Evolutionary conservation across 2,329 filamentous ascomycete species (phyloP), one percentile per base, ranked within the genome.

Genomic region (Lizonia empirigonia): DNA sequence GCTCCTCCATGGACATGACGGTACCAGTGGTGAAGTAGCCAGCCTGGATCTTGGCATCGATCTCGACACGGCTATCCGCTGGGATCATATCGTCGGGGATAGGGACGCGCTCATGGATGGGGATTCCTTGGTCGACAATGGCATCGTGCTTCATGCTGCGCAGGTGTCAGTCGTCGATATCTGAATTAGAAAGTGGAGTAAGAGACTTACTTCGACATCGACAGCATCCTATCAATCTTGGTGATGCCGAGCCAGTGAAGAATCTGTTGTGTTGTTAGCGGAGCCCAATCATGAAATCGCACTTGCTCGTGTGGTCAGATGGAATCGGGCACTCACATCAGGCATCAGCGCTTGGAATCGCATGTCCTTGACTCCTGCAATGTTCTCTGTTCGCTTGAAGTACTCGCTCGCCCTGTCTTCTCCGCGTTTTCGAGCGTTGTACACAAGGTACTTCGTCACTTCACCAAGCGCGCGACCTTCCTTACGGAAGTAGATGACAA

Each of bases 401-500:
- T 97, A 97, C 73, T 96, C 91, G 64, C 88, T 93, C 18, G 91
- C 91, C 52, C 69, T 84, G 74, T 92, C 89, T 58, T 85, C 83
- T 59, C 88, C 88, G 64, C 89, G 85, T 77, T 93, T 94, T 30
- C 72, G 60, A 32, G 89, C 89, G 70, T 93, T 94, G 79, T 93
- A 83, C 68, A 96, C 91, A 71, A 87, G 75, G 57, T 87, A 87
- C 68, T 97, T 97, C 45, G 91, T 96, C 23, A 99, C 94, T 74
- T 99, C 94, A 44, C 94, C 94, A 6, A 97, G 79, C 29, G 93
- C 94, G 62, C 94, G 85, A 24, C 94, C 94, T 78, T 99, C 94
- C 74, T 99, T 99, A 62, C 94, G 86, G 84, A 97, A 99, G 74
- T 99, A 99, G 71, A 97, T 97, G 45, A 97, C 94, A 18, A 97